Evolutionary conservation across 2,329 filamentous ascomycete species (phyloP), one percentile per base, ranked within the genome.

Genomic region (Curvularia lunata): DNA sequence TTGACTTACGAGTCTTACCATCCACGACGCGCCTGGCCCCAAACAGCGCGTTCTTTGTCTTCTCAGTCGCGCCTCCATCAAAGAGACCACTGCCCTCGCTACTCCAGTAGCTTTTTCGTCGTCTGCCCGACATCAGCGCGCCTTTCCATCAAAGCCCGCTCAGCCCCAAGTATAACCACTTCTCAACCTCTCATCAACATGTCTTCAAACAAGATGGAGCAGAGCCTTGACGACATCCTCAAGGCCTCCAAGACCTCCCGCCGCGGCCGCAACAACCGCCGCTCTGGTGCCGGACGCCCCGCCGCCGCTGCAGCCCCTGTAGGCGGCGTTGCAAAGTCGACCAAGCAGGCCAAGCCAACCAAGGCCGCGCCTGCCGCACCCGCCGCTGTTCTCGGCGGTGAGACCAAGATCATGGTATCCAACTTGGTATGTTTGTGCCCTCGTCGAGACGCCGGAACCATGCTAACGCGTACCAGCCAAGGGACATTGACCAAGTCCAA

Each of bases 381-480:
- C 59, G 79, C 85, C 56, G 80, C 83, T 66, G 79, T 83, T 65
- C 78, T 81, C 61, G 82, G 83, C 72, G 88, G 87, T 74, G 92
- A 96, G 69, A 96, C 92, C 85, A 98, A 97, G 83, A 94, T 98
- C 82, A 91, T 97, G 80, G 94, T 99, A 82, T 97, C 92, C 89
- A 96, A 96, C 84, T 86, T 99, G 85, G 93, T 97, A 89, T 80
- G 92, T 80, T 43, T 25, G 12, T n/a, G 7, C 13, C 34, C 27
- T 27, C 3, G 69, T 10, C 18, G 23, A 19, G 3, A 23, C n/a
- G 25, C 43, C 38, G 18, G 28, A 59, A 42, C 18, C 12, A 9
- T 43, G 62, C 85, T 90, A 82, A 90, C 79, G 27, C 49, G 18
- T 54, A 16, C 32, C 69, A 98, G 92, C 95, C 95, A 79, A 88